Evolutionary conservation across 1,284 basidiomycete genomes (phyloP).

Genomic region (Rhizoctonia solani): DNA sequence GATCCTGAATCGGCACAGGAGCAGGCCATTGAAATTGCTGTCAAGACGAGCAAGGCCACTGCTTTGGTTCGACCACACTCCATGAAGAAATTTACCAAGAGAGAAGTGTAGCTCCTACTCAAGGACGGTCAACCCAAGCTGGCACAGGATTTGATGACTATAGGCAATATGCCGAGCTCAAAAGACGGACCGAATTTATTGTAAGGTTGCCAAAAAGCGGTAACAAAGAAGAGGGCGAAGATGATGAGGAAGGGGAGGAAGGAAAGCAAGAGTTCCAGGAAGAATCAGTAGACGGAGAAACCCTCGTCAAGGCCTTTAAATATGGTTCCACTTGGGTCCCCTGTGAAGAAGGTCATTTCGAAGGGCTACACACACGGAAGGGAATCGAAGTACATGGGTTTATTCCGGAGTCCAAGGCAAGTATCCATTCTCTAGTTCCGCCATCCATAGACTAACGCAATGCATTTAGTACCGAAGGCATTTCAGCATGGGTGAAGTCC

Average conservation of each 20-base stretch:
- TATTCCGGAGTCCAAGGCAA: constrained; percentile 59
- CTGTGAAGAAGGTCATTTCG: constrained; percentile 75
- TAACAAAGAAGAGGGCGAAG: constrained; percentile 36
- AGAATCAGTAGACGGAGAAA: constrained; percentile 68
- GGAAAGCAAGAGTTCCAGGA: constrained; percentile 41
- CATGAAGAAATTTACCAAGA: constrained; percentile 78
- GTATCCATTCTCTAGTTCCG: constrained; percentile 40
- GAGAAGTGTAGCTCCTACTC: constrained; percentile 40
- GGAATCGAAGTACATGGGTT: constrained; percentile 91
- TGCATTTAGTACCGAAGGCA: constrained; percentile 74
- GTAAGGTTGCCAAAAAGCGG: constrained; percentile 36
- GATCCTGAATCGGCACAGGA: constrained; percentile 65
- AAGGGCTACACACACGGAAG: constrained; percentile 68
- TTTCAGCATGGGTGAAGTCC: constrained; percentile 81
- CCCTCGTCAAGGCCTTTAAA: constrained; percentile 82
- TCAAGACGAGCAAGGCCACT: constrained; percentile 85
- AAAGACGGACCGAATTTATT: constrained; percentile 34
- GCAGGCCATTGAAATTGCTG: constrained; percentile 72
- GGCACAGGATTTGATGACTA: constrained; percentile 1
- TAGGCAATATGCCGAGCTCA: constrained; percentile 23
- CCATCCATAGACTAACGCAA: not conserved
- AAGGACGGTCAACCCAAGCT: constrained; percentile 39
- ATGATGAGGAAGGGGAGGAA: constrained; percentile 35
- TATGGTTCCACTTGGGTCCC: constrained; percentile 91
- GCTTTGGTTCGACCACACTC: constrained; percentile 70